Evolutionary conservation across 2,329 filamentous ascomycete species (phyloP).

Genomic region (Chaetomiaceae sp.): DNA sequence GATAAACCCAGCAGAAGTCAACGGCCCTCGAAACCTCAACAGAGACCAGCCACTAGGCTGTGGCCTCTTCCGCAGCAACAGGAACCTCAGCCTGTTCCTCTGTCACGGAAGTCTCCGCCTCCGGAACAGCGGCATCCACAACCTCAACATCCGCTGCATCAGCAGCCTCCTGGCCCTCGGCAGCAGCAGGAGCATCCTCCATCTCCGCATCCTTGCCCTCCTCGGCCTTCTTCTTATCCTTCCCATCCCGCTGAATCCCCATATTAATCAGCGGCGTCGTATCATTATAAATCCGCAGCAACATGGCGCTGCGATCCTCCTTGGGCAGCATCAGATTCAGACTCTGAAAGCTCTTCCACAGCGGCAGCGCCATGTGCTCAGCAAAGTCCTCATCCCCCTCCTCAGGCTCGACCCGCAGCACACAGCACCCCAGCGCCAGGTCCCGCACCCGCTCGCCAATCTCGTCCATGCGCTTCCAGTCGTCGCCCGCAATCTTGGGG

Average conservation of each 20-base stretch:
- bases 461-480: conserved; percentile 74
- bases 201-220: conserved; percentile 12
- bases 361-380: conserved; percentile 81
- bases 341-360: conserved; percentile 90
- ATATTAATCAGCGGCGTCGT: conserved; percentile 76
- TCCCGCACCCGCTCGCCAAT: conserved; percentile 78
- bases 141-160: conserved; percentile 5
- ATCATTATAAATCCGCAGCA: conserved; percentile 87
- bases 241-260: conserved; percentile 48
- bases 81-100: not conserved
- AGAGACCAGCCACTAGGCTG: not conserved
- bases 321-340: conserved; percentile 98
- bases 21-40: not conserved
- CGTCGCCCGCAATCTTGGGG: conserved; percentile 73
- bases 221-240: conserved; percentile 34
- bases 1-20: no score
- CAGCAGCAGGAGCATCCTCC: conserved; percentile 4
- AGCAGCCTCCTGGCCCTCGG: conserved; percentile 5
- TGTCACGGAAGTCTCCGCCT: not conserved
- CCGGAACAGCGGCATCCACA: conserved; percentile 1
- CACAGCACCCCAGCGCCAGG: conserved; percentile 85
- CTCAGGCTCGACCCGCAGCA: conserved; percentile 76
- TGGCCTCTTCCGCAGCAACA: not conserved
- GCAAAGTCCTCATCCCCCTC: conserved; percentile 53
- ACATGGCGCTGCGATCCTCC: conserved; percentile 89